These are phyloP conservation scores for Crucihimalaya himalaica DNA, from an alignment of 345 rosid species.

Conservation along the genomic window DNA sequence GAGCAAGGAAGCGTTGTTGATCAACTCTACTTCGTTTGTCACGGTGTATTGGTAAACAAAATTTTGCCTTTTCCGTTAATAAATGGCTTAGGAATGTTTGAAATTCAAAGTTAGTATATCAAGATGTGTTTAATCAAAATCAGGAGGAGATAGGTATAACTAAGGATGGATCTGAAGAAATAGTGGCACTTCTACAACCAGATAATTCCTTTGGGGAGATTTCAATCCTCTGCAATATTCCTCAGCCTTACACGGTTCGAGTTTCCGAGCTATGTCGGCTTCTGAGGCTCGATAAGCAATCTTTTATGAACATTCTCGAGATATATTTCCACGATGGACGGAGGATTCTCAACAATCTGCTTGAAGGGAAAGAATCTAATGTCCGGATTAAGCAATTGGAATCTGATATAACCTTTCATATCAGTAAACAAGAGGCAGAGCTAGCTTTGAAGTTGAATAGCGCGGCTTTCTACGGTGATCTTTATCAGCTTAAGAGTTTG, in stretches of 20 bases:
- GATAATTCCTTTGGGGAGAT: slow-evolving; percentile 68
- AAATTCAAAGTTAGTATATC: background rate
- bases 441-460: slow-evolving; percentile 66
- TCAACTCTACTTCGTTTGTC: slow-evolving; percentile 78
- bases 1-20: slow-evolving; percentile 72
- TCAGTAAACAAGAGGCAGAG: slow-evolving; percentile 72
- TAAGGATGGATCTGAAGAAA: slow-evolving; percentile 84
- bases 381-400: slow-evolving; percentile 54
- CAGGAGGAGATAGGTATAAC: slow-evolving; percentile 65
- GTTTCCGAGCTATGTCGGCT: slow-evolving; percentile 64
- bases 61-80: background rate
- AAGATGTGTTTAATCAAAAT: background rate
- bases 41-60: slow-evolving; percentile 65
- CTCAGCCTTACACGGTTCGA: slow-evolving; percentile 60
- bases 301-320: slow-evolving; percentile 68
- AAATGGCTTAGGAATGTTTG: background rate
- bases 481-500: slow-evolving; percentile 60
- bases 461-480: slow-evolving; percentile 67
- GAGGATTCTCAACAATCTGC: slow-evolving; percentile 67
- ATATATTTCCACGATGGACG: slow-evolving; percentile 72
- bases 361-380: slow-evolving; percentile 68
- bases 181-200: slow-evolving; percentile 54
- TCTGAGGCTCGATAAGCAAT: slow-evolving; percentile 67
- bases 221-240: slow-evolving; percentile 70
- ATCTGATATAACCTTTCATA: slow-evolving; percentile 65